A percentile compares a stretch with the other conserved stretches of the same genome.
Evolutionary conservation across 106 monocot genomes (phyloP).

Genomic region (Xerophyta viscosa): DNA sequence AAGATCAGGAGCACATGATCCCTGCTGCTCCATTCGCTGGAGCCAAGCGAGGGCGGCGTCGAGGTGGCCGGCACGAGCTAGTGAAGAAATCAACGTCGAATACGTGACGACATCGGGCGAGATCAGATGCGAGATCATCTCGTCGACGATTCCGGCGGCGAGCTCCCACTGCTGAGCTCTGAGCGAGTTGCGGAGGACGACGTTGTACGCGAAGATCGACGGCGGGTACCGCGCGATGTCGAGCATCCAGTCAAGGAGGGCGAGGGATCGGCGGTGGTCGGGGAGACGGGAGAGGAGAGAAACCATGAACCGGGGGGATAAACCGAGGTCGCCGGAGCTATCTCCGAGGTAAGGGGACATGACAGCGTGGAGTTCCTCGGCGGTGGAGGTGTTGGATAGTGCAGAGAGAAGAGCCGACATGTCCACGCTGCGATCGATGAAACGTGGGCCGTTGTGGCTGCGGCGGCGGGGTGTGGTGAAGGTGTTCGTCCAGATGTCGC

Average conservation of each 20-base stretch:
- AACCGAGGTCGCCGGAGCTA: constrained; percentile 2
- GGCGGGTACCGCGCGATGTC: constrained; percentile 40
- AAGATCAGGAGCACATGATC: constrained; percentile 39
- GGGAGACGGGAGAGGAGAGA: constrained; percentile 63
- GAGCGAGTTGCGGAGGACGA: constrained; percentile 70
- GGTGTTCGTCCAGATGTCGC: background rate
- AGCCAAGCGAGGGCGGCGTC: constrained; percentile 67
- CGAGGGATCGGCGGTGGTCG: constrained; percentile 71
- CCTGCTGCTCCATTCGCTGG: constrained; percentile 57
- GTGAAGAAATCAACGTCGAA: constrained; percentile 73
- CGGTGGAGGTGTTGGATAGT: constrained; percentile 32
- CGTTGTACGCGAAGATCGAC: constrained; percentile 62
- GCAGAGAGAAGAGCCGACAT: constrained; percentile 43
- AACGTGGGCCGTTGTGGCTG: constrained; percentile 4
- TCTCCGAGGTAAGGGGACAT: constrained; percentile 52
- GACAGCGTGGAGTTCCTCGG: constrained; percentile 44
- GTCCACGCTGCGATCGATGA: constrained; percentile 62
- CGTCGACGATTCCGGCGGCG: constrained; percentile 58
- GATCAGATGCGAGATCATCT: constrained; percentile 42
- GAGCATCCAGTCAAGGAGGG: constrained; percentile 93
- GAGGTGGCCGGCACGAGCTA: constrained; percentile 57
- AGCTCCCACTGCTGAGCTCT: constrained; percentile 53
- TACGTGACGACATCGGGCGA: constrained; percentile 74
- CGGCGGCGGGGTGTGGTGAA: background rate
- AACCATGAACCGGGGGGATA: constrained; percentile 80